These are phyloP conservation scores for Oryza officinalis DNA, from an alignment of 176 grass and related monocot species.

Conservation along the genomic window DNA sequence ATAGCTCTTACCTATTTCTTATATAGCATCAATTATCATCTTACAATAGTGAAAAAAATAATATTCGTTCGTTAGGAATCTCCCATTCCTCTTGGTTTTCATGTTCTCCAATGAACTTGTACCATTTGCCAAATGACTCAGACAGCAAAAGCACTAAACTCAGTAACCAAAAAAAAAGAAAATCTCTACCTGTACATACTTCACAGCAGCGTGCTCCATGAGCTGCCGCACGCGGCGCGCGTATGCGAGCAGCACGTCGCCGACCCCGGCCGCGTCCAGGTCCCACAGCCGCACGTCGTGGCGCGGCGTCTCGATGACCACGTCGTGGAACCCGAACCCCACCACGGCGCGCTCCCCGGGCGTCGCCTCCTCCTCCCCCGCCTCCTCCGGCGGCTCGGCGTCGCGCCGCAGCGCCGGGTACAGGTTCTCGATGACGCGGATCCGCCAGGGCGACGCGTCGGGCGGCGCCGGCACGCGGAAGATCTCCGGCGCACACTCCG, in stretches of 20 bases:
- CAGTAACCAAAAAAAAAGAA: neutral
- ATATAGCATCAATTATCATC: neutral
- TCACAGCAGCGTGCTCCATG: conserved; percentile 54
- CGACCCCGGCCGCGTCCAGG: conserved; percentile 49
- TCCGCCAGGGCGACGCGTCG: conserved; percentile 55
- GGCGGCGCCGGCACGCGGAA: conserved; percentile 56
- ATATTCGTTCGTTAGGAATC: neutral
- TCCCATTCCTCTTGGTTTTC: neutral
- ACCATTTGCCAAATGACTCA: conserved; percentile 2
- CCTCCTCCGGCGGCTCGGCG: conserved; percentile 32
- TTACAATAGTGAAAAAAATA: neutral
- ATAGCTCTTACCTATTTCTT: neutral
- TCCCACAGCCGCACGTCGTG: conserved; percentile 81
- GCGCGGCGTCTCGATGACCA: conserved; percentile 91
- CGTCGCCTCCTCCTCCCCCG: neutral
- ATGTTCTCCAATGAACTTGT: neutral
- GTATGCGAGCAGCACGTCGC: conserved; percentile 75
- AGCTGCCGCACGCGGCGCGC: conserved; percentile 69
- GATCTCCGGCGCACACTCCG: conserved; percentile 92
- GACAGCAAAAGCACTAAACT: neutral
- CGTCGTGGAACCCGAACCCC: conserved; percentile 94
- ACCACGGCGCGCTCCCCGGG: conserved; percentile 36
- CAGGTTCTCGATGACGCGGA: conserved; percentile 95
- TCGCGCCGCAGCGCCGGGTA: conserved; percentile 85
- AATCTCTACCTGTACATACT: conserved; percentile 83